A percentile compares a stretch with the other conserved stretches of the same genome.
phyloP scores from a whole-genome alignment of 768 basidiomycete genomes.

The Pleurotus tuber-regium region DNA sequence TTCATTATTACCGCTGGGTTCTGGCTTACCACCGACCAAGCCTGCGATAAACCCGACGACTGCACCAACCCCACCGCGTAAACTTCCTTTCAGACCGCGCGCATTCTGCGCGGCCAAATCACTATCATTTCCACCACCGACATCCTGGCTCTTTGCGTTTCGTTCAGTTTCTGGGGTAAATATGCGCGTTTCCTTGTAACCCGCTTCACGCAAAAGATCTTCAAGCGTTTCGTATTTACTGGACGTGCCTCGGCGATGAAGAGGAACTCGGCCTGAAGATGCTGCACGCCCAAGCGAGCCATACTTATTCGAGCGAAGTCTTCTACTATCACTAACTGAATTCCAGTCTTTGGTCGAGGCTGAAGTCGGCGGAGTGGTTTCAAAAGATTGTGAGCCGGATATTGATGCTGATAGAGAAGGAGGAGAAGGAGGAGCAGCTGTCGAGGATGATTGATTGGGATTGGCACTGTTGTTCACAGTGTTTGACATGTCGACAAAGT shows the following conservation, averaged over 20 bases:
- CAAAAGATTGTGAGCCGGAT: no score
- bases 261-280: constrained; percentile 53
- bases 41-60: constrained; percentile 69
- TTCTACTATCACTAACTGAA: no score
- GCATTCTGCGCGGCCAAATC: constrained; percentile 13
- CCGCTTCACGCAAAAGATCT: constrained; percentile 81
- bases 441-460: no score
- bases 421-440: no score
- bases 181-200: constrained; percentile 90
- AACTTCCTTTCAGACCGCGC: constrained; percentile 29
- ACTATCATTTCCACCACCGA: constrained; percentile 17
- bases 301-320: no score
- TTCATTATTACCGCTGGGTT: constrained; percentile 11
- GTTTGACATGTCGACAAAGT: no score
- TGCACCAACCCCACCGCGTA: constrained; percentile 54
- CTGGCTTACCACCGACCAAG: constrained; percentile 42
- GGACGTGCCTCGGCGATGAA: constrained; percentile 78
- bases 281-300: constrained; percentile 5
- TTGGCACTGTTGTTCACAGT: no score
- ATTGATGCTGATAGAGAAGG: no score
- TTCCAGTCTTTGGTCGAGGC: no score
- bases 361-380: no score
- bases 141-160: constrained; percentile 27
- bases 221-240: constrained; percentile 82
- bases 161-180: constrained; percentile 83